Conservation (phyloP, 2,329 filamentous ascomycete species). For the Aspergillus chevalieri region DNA sequence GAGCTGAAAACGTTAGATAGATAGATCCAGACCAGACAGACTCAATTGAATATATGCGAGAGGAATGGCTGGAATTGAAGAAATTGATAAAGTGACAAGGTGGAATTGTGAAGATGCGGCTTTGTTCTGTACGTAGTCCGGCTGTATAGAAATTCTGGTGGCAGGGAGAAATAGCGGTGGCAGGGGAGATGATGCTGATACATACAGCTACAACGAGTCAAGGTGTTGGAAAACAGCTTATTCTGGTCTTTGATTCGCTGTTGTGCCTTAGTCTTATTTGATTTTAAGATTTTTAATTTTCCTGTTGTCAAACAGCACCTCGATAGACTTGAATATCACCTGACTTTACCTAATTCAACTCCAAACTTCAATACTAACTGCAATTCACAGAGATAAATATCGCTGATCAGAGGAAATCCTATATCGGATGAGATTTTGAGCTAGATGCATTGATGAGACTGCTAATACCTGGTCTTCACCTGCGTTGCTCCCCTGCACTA, state of each 20-base stretch:
- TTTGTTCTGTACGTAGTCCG: slow-evolving; percentile 3
- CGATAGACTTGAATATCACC: no score
- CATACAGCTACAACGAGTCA: neutral
- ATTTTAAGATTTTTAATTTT: no score
- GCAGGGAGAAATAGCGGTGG: slow-evolving; percentile 15
- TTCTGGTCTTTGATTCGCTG: neutral
- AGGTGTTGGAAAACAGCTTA: neutral
- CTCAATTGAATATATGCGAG: neutral
- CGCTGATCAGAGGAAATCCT: no score
- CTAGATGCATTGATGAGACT: no score
- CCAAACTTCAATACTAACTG: no score
- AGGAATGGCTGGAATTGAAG: neutral
- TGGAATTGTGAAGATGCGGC: slow-evolving; percentile 2
- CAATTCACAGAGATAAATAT: no score
- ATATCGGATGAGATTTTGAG: no score
- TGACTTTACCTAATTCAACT: no score
- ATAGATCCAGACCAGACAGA: neutral
- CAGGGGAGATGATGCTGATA: slow-evolving; percentile 3
- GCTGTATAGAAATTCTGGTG: slow-evolving; percentile 19
- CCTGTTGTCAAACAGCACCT: no score
- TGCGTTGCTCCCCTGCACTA: no score
- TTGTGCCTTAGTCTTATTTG: neutral
- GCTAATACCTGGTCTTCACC: no score
- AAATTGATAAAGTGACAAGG: slow-evolving; percentile 6
- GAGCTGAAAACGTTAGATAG: neutral